These are phyloP conservation scores for Diaporthe vexans DNA, from an alignment of 2,329 filamentous ascomycete species.

Conservation along the genomic window DNA sequence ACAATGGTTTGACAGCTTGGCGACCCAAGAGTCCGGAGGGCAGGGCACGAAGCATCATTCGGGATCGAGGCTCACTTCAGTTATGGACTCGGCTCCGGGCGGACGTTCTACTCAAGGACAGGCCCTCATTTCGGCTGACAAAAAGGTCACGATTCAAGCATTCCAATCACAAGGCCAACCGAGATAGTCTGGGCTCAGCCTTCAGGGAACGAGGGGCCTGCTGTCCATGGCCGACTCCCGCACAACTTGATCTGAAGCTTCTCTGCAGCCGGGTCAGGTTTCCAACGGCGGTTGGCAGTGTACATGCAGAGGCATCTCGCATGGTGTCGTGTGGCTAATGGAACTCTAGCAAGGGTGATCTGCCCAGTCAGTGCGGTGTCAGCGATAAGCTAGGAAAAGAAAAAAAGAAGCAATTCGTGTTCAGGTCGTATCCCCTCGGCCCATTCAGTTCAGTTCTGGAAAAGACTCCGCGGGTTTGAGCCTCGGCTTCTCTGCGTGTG, in stretches of 20 bases:
- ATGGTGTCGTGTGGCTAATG: not conserved
- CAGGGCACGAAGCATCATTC: not conserved
- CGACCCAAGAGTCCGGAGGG: conserved; percentile 1
- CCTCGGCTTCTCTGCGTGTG: not conserved
- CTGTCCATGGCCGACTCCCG: not conserved
- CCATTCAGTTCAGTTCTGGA: conserved; percentile 22
- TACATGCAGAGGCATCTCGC: not conserved
- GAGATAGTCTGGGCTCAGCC: not conserved
- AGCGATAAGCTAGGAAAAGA: conserved; percentile 13
- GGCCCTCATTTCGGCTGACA: conserved; percentile 15
- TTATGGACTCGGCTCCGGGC: conserved; percentile 23
- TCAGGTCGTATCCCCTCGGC: not conserved
- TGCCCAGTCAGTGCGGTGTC: not conserved
- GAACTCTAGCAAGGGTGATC: not conserved
- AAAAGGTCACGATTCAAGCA: conserved; percentile 17
- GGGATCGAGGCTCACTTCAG: not conserved
- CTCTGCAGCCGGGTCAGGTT: not conserved
- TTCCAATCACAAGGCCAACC: conserved; percentile 2
- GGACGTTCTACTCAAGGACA: conserved; percentile 1
- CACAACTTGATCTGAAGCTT: not conserved
- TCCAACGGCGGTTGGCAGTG: not conserved
- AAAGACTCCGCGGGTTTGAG: conserved; percentile 13
- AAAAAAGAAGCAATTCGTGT: conserved; percentile 19
- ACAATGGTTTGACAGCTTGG: conserved; percentile 25
- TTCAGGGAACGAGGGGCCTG: not conserved